Evolutionary conservation across 1,284 basidiomycete species (phyloP).

Genomic region (Trichosporon sp.): DNA sequence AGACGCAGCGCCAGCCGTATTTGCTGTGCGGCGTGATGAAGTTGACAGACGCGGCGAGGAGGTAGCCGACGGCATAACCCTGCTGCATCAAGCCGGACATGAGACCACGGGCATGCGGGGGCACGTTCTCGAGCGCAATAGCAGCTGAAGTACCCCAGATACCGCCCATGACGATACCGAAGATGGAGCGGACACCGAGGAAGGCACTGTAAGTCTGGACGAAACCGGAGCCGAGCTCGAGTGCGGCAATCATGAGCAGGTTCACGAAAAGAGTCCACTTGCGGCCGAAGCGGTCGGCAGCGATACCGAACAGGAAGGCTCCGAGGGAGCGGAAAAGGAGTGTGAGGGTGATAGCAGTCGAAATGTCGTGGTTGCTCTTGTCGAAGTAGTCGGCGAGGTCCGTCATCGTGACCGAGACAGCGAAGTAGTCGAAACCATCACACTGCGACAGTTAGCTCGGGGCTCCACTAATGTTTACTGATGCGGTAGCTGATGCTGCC

Average conservation of each 20-base stretch:
- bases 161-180: slow-evolving; percentile 81
- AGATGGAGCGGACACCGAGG: slow-evolving; percentile 64
- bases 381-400: slow-evolving; percentile 28
- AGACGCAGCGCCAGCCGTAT: slow-evolving; percentile 60
- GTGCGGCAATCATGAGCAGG: slow-evolving; percentile 67
- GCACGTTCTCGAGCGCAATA: slow-evolving; percentile 80
- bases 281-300: slow-evolving; percentile 71
- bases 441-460: not conserved
- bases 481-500: not conserved
- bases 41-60: slow-evolving; percentile 70
- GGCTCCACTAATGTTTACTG: not conserved
- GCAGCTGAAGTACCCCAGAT: slow-evolving; percentile 35
- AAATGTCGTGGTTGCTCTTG: slow-evolving; percentile 39
- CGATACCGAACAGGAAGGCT: slow-evolving; percentile 75
- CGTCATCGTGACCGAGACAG: slow-evolving; percentile 27
- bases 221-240: slow-evolving; percentile 71
- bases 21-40: slow-evolving; percentile 59
- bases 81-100: slow-evolving; percentile 82
- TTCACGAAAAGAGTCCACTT: slow-evolving; percentile 90
- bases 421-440: slow-evolving; percentile 18
- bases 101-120: slow-evolving; percentile 80
- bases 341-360: slow-evolving; percentile 86
- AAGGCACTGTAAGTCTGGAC: slow-evolving; percentile 58
- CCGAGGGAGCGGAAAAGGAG: slow-evolving; percentile 87
- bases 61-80: slow-evolving; percentile 67